Percentiles rank a stretch among this genome's conserved stretches.
Conservation (phyloP, 1,284 basidiomycete species). For the Bjerkandera adusta region DNA sequence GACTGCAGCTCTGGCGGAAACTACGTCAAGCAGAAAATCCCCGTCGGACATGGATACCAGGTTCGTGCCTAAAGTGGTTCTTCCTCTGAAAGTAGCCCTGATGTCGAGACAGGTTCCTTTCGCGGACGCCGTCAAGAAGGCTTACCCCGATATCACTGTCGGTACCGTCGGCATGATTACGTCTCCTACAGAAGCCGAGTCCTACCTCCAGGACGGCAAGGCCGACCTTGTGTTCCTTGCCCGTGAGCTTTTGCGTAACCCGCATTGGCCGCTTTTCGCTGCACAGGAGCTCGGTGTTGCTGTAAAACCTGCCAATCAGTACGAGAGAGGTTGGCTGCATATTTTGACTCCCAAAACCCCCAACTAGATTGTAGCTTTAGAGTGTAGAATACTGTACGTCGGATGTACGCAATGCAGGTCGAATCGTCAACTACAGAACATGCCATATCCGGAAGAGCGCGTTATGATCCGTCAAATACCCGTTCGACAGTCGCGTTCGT, state of each 20-base stretch:
- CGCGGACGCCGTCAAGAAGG: slow-evolving; percentile 66
- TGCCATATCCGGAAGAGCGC: no score
- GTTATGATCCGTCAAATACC: no score
- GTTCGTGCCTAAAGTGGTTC: slow-evolving; percentile 28
- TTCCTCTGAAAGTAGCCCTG: slow-evolving; percentile 1
- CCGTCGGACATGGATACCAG: slow-evolving; percentile 63
- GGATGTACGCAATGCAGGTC: no score
- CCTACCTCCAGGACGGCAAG: slow-evolving; percentile 60
- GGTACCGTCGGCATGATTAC: slow-evolving; percentile 78
- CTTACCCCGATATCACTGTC: slow-evolving; percentile 52
- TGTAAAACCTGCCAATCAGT: slow-evolving; percentile 66
- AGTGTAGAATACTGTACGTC: no score
- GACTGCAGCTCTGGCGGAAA: slow-evolving; percentile 74
- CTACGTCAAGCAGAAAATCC: slow-evolving; percentile 59
- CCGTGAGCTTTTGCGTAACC: slow-evolving; percentile 59
- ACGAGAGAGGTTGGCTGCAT: slow-evolving; percentile 57
- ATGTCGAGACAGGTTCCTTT: slow-evolving; percentile 54
- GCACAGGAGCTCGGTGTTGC: slow-evolving; percentile 55
- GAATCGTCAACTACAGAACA: no score
- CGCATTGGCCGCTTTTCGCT: slow-evolving; percentile 54
- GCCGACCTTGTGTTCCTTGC: slow-evolving; percentile 72
- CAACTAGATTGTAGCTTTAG: neutral
- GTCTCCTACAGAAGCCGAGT: slow-evolving; percentile 61
- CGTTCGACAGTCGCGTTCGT: no score
- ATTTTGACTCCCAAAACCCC: slow-evolving; percentile 37